These are phyloP conservation scores for Dalechampia spathulata DNA, from an alignment of 441 rosid genomes.

Conservation along the genomic window DNA sequence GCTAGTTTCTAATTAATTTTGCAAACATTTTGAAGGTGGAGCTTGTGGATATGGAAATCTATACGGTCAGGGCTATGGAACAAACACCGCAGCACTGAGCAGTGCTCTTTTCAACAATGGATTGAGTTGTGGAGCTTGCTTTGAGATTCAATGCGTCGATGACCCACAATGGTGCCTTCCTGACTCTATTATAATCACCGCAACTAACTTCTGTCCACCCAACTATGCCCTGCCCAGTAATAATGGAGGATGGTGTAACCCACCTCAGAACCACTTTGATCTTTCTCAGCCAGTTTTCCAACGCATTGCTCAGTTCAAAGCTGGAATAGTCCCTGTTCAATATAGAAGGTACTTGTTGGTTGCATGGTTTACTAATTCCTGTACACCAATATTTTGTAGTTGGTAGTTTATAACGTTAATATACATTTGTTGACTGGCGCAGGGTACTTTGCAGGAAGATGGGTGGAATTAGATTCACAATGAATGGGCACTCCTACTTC, in stretches of 20 bases:
- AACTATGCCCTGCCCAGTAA: slow-evolving; percentile 22
- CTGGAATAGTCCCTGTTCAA: slow-evolving; percentile 33
- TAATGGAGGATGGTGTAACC: slow-evolving; percentile 36
- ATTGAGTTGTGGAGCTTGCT: slow-evolving; percentile 37
- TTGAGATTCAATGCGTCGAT: slow-evolving; percentile 31
- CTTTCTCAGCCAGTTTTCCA: slow-evolving; percentile 35
- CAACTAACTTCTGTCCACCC: slow-evolving; percentile 48
- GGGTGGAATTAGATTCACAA: slow-evolving; percentile 32
- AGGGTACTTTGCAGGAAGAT: slow-evolving; percentile 26
- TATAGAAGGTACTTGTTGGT: slow-evolving; percentile 33
- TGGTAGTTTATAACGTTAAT: too few relatives aligned
- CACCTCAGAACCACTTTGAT: slow-evolving; percentile 31
- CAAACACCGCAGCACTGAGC: too few relatives aligned
- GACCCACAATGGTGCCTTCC: slow-evolving; percentile 31
- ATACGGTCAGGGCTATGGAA: slow-evolving; percentile 38
- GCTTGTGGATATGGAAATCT: too few relatives aligned
- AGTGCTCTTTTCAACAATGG: slow-evolving; percentile 40
- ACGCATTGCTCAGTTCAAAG: slow-evolving; percentile 27
- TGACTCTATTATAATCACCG: slow-evolving; percentile 38
- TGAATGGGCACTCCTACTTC: slow-evolving; percentile 33
- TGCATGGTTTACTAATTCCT: too few relatives aligned
- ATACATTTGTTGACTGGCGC: too few relatives aligned
- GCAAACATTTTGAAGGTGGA: too few relatives aligned
- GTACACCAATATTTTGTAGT: too few relatives aligned
- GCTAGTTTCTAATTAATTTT: too few relatives aligned